Evolutionary conservation across 352 stramenopile species (phyloP).

Genomic region (Phytophthora citricola): DNA sequence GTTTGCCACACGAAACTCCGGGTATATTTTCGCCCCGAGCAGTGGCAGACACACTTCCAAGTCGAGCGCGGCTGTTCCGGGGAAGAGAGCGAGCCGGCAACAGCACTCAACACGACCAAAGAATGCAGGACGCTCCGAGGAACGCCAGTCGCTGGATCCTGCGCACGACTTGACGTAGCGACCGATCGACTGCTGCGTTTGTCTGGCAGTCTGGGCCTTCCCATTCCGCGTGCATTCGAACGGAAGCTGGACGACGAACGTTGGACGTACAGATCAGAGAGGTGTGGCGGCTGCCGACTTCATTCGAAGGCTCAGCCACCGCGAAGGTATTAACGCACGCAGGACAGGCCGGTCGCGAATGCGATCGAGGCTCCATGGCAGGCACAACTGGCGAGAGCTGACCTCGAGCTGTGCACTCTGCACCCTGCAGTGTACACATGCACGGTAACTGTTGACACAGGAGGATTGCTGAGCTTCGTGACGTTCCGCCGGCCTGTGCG

Average conservation of each 20-base stretch:
- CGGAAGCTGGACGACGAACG: constrained; percentile 6
- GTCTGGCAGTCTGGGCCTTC: constrained; percentile 21
- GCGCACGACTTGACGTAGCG: constrained; percentile 36
- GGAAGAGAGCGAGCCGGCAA: constrained; percentile 14
- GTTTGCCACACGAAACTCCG: constrained; percentile 10
- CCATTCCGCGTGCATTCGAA: constrained; percentile 4
- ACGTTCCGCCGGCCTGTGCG: constrained; percentile 10
- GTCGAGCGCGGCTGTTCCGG: constrained; percentile 16
- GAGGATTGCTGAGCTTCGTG: constrained; percentile 28
- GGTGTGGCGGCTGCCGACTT: constrained; percentile 21
- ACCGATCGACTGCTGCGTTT: constrained; percentile 22
- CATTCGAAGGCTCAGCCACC: constrained; percentile 15
- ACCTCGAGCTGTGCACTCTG: constrained; percentile 1
- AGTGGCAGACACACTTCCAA: background rate
- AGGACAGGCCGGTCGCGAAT: constrained; percentile 14
- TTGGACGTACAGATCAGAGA: constrained; percentile 17
- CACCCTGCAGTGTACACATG: constrained; percentile 17
- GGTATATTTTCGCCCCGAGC: background rate
- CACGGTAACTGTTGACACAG: constrained; percentile 8
- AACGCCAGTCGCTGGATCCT: constrained; percentile 20
- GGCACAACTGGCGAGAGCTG: constrained; percentile 25
- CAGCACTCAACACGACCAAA: too few relatives aligned
- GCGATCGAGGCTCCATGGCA: constrained; percentile 26
- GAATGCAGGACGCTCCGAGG: too few relatives aligned
- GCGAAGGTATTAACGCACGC: constrained; percentile 3